Percentiles rank a stretch among this genome's conserved stretches.
These are phyloP conservation scores for Candida albicans DNA, from an alignment of 1,139 yeast species.

Conservation along the genomic window DNA sequence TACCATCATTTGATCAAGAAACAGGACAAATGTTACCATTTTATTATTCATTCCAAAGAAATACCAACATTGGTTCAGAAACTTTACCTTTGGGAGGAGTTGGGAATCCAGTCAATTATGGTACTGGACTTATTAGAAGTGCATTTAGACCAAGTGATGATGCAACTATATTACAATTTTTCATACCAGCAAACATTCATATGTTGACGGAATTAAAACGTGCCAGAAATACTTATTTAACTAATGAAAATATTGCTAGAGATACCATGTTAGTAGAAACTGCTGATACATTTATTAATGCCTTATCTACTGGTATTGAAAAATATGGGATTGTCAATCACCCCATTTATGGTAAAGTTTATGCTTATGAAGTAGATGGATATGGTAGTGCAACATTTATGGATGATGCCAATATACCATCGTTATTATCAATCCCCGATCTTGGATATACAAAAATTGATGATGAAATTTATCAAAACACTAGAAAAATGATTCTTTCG, in stretches of 20 bases:
- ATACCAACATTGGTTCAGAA: constrained; percentile 77
- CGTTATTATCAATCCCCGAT: constrained; percentile 77
- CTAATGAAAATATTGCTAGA: constrained; percentile 9
- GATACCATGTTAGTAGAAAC: constrained; percentile 15
- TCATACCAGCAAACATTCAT: constrained; percentile 86
- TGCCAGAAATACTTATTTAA: constrained; percentile 23
- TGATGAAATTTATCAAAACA: constrained; percentile 70
- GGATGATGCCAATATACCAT: constrained; percentile 93
- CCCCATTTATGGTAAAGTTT: constrained; percentile 70
- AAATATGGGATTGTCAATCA: constrained; percentile 66
- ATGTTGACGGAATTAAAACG: constrained; percentile 60
- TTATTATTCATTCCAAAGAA: constrained; percentile 68
- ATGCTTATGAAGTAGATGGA: constrained; percentile 89
- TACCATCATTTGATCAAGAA: constrained; percentile 59
- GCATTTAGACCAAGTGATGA: constrained; percentile 92
- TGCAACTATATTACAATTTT: constrained; percentile 76
- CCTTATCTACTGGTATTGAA: constrained; percentile 58
- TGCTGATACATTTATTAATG: constrained; percentile 37
- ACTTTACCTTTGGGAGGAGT: constrained; percentile 75
- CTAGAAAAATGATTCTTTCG: constrained; percentile 72
- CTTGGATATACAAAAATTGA: constrained; percentile 58
- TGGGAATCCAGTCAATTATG: constrained; percentile 78
- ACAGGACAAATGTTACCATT: constrained; percentile 52
- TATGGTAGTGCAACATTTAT: constrained; percentile 71
- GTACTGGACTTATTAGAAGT: constrained; percentile 74